A percentile compares a stretch with the other conserved stretches of the same genome.
Evolutionary conservation across 2,329 filamentous ascomycete species (phyloP).

Genomic region (Botrytis pseudocinerea): DNA sequence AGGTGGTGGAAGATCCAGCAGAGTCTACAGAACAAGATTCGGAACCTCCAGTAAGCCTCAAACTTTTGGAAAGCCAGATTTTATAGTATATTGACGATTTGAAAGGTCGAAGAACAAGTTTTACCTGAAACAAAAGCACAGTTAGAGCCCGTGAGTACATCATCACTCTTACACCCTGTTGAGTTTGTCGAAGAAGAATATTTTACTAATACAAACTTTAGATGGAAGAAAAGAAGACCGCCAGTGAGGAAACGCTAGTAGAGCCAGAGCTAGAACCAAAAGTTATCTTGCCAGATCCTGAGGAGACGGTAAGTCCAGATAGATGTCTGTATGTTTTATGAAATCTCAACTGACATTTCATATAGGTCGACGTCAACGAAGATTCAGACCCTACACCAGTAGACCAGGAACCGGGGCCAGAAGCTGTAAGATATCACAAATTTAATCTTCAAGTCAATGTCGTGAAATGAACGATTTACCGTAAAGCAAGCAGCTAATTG

Average conservation of each 20-base stretch:
- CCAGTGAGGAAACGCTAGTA: neutral
- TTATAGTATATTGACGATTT: neutral
- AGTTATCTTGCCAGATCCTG: neutral
- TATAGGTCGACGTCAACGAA: neutral
- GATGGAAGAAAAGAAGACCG: neutral
- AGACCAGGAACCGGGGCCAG: neutral
- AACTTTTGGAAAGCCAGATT: too few species aligned
- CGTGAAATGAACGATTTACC: neutral
- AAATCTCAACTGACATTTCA: neutral
- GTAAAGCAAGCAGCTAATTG: neutral
- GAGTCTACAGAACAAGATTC: neutral
- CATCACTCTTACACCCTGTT: neutral
- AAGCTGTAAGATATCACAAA: neutral
- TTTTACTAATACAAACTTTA: neutral
- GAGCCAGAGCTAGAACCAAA: neutral
- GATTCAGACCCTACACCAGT: too few species aligned
- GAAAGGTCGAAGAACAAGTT: neutral
- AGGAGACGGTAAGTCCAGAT: neutral
- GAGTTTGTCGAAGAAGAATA: neutral
- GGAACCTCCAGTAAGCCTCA: neutral
- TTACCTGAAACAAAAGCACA: neutral
- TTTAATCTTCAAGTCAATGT: too few species aligned
- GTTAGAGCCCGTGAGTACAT: neutral
- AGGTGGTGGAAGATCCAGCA: neutral
- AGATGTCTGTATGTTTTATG: neutral